A percentile compares a stretch with the other conserved stretches of the same genome.
Conservation (phyloP, 1,284 basidiomycete genomes). For the Psilocybe mexicana region DNA sequence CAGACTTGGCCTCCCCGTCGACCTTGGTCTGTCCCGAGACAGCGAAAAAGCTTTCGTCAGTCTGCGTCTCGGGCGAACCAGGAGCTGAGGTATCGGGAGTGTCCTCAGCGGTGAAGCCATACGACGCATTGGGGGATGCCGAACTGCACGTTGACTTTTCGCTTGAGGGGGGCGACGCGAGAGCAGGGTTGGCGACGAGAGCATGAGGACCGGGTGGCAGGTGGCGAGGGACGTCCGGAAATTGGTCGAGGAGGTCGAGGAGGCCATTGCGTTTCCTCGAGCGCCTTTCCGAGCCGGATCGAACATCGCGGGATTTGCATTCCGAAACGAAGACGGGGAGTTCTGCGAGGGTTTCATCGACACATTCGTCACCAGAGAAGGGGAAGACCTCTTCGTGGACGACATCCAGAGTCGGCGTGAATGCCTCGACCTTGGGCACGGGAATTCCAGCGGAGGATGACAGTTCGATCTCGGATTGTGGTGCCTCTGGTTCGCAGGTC, state of each 20-base stretch:
- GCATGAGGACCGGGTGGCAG: not conserved
- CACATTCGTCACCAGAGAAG: too few relatives aligned
- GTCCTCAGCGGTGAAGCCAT: not conserved
- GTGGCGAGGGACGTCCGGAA: constrained; percentile 6
- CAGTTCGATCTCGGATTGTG: too few relatives aligned
- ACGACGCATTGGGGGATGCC: not conserved
- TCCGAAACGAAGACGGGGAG: too few relatives aligned
- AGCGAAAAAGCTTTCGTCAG: not conserved
- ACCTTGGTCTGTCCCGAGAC: not conserved
- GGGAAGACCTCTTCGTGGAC: too few relatives aligned
- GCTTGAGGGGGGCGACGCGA: not conserved
- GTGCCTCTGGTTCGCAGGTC: too few relatives aligned
- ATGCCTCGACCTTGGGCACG: too few relatives aligned
- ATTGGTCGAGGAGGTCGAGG: constrained; percentile 3
- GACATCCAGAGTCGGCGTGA: too few relatives aligned
- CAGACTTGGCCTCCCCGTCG: too few relatives aligned
- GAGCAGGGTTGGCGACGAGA: not conserved
- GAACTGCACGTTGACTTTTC: not conserved
- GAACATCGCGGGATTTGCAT: not conserved
- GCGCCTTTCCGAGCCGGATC: not conserved
- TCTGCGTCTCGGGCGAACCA: not conserved
- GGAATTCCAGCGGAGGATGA: too few relatives aligned
- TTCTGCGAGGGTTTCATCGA: too few relatives aligned
- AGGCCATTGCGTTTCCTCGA: not conserved
- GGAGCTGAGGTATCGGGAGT: not conserved